phyloP scores from a whole-genome alignment of 148 eudicot species.

The Bassia scoparia region DNA sequence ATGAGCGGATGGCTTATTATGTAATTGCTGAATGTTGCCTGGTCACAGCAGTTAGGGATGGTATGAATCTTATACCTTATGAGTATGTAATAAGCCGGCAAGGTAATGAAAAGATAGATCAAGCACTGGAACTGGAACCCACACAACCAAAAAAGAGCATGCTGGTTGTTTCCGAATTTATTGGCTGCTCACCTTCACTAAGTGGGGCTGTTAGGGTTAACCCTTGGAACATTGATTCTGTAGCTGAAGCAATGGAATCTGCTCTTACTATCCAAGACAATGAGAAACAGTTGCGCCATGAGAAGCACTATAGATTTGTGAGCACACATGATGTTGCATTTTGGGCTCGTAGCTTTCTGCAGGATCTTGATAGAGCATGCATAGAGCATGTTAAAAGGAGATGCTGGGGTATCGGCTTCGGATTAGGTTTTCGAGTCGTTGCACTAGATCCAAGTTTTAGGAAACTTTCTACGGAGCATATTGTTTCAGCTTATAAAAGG shows the following conservation, averaged over 20 bases:
- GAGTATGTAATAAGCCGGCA: slow-evolving; percentile 73
- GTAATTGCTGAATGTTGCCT: slow-evolving; percentile 77
- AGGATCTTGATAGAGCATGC: slow-evolving; percentile 79
- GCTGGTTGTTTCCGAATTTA: slow-evolving; percentile 83
- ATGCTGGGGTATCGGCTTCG: slow-evolving; percentile 87
- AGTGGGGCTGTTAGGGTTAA: slow-evolving; percentile 86
- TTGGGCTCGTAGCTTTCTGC: slow-evolving; percentile 81
- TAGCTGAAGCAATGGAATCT: slow-evolving; percentile 72
- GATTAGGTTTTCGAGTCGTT: slow-evolving; percentile 72
- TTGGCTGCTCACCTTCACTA: slow-evolving; percentile 89
- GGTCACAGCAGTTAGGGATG: slow-evolving; percentile 84
- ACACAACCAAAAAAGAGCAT: slow-evolving; percentile 70
- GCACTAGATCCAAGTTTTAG: slow-evolving; percentile 72
- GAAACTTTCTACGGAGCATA: slow-evolving; percentile 74
- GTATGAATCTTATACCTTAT: slow-evolving; percentile 87
- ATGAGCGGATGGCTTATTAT: slow-evolving; percentile 74
- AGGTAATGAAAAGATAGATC: slow-evolving; percentile 54
- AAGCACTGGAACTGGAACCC: slow-evolving; percentile 42
- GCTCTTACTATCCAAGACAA: slow-evolving; percentile 52
- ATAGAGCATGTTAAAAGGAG: slow-evolving; percentile 66
- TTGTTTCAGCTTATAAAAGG: slow-evolving; percentile 75
- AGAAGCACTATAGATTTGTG: slow-evolving; percentile 79
- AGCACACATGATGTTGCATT: slow-evolving; percentile 80
- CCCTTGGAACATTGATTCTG: slow-evolving; percentile 82
- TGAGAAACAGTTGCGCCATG: slow-evolving; percentile 76